Conservation (phyloP, 2,329 filamentous ascomycete genomes). For the Penicillium sp. region DNA sequence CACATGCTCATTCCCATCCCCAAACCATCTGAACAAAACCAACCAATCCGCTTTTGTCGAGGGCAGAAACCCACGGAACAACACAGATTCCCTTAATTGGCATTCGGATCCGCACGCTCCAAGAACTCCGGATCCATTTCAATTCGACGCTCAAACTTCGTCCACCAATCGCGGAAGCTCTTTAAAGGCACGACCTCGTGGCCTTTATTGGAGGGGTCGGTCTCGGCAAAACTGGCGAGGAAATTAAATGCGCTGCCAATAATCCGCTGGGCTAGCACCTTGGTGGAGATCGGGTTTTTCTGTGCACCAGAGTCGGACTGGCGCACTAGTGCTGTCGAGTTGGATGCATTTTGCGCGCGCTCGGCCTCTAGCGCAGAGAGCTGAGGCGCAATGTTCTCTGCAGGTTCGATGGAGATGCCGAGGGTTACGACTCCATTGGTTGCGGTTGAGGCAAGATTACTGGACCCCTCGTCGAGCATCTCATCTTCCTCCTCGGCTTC, state of each 20-base stretch:
- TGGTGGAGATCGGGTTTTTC: conserved; percentile 62
- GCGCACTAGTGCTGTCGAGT: conserved; percentile 36
- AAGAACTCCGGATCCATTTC: conserved; percentile 87
- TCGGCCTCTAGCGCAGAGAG: conserved; percentile 61
- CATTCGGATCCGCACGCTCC: conserved; percentile 66
- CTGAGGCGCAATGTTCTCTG: conserved; percentile 70
- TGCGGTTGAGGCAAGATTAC: conserved; percentile 27
- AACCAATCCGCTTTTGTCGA: neutral
- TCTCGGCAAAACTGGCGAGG: conserved; percentile 80
- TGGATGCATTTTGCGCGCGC: conserved; percentile 20
- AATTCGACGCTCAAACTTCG: conserved; percentile 87
- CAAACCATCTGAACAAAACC: neutral
- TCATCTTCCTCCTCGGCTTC: conserved; percentile 45
- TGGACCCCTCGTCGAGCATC: conserved; percentile 54
- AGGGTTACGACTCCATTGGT: conserved; percentile 65
- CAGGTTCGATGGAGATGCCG: conserved; percentile 81
- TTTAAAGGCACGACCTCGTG: conserved; percentile 91
- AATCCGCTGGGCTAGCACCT: conserved; percentile 85
- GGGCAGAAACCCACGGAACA: too few species aligned
- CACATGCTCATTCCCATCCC: neutral
- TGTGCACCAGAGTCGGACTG: conserved; percentile 30
- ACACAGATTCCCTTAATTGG: conserved; percentile 15
- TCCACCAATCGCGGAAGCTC: conserved; percentile 97
- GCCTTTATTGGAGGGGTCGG: conserved; percentile 57
- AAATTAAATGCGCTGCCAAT: conserved; percentile 99